A percentile compares a stretch with the other conserved stretches of the same genome.
Evolutionary conservation across 257 asterid genomes (phyloP).

Genomic region (Solanum tarapatanum): DNA sequence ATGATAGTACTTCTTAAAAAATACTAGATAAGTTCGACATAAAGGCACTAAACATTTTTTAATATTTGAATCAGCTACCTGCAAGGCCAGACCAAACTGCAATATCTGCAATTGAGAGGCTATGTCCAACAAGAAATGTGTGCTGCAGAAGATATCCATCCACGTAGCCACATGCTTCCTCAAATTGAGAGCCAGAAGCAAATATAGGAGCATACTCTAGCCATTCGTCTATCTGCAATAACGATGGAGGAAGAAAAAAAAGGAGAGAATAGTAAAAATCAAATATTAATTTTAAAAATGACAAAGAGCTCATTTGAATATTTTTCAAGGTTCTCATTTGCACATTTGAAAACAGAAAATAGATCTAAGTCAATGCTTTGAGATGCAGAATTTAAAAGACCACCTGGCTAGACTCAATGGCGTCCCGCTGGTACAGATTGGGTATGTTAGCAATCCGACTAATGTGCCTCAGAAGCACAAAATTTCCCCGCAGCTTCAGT

Average conservation of each 20-base stretch:
- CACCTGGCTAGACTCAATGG: conserved; percentile 57
- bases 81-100: conserved; percentile 88
- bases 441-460: conserved; percentile 44
- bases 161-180: conserved; percentile 72
- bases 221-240: conserved; percentile 74
- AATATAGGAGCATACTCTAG: conserved; percentile 60
- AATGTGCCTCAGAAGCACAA: conserved; percentile 48
- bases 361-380: neutral
- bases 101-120: conserved; percentile 72
- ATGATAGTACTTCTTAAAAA: neutral
- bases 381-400: neutral
- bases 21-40: neutral
- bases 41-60: neutral
- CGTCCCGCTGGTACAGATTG: conserved; percentile 37
- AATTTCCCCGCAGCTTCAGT: conserved; percentile 41
- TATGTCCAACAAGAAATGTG: conserved; percentile 60
- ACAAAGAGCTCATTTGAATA: neutral
- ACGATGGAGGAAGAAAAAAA: neutral
- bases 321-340: neutral
- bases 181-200: conserved; percentile 79
- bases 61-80: conserved; percentile 27
- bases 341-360: neutral
- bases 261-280: neutral
- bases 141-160: conserved; percentile 47
- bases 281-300: neutral